A percentile compares a stretch with the other conserved stretches of the same genome.
Conservation (phyloP, 371 early-diverging fungal genomes). For the Rhizopus sp. region DNA sequence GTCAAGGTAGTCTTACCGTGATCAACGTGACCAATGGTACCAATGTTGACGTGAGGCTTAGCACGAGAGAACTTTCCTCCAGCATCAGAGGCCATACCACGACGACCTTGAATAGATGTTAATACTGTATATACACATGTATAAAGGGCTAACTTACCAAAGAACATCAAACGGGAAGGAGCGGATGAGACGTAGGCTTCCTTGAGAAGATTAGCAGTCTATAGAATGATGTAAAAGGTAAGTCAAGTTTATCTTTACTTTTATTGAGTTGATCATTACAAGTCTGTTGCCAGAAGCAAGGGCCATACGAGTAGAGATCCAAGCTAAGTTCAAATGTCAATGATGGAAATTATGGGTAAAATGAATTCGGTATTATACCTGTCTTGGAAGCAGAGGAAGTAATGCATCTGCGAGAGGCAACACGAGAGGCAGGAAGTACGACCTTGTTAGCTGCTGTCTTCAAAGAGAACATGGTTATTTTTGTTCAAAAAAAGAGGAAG, state of each 20-base stretch:
- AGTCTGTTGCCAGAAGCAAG: constrained; percentile 48
- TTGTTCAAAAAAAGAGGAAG: constrained; percentile 7
- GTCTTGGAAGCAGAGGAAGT: constrained; percentile 41
- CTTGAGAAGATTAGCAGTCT: constrained; percentile 47
- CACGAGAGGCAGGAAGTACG: constrained; percentile 47
- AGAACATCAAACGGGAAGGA: constrained; percentile 46
- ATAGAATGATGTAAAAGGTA: not conserved
- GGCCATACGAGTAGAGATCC: constrained; percentile 44
- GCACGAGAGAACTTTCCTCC: constrained; percentile 65
- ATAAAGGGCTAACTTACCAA: constrained; percentile 27
- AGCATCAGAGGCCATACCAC: constrained; percentile 49
- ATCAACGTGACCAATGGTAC: constrained; percentile 99
- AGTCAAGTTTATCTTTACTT: not conserved
- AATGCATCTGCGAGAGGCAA: constrained; percentile 52
- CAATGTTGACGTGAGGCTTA: constrained; percentile 99
- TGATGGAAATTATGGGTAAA: not conserved
- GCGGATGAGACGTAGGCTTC: constrained; percentile 39
- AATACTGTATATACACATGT: not conserved
- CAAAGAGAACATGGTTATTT: constrained; percentile 47
- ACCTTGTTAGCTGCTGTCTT: constrained; percentile 53
- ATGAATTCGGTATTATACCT: constrained; percentile 25
- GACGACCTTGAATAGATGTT: constrained; percentile 32
- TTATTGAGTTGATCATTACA: constrained; percentile 22
- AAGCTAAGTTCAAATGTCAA: constrained; percentile 20
- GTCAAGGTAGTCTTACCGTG: constrained; percentile 99